phyloP scores from a whole-genome alignment of 805 yeast genomes.

The Metschnikowia baotianmanensis region DNA sequence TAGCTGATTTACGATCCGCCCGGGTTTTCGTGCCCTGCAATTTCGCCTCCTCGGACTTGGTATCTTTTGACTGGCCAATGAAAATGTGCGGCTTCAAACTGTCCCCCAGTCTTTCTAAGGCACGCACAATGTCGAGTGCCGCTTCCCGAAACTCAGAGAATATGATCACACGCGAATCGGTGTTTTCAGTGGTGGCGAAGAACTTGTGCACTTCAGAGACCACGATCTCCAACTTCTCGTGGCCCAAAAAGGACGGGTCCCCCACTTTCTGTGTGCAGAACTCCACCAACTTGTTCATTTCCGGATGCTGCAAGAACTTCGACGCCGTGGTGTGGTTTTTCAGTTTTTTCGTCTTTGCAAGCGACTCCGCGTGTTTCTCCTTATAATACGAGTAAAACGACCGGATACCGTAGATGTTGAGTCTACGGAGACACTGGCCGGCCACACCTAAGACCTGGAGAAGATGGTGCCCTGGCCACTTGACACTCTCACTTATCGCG shows the following conservation, averaged over 20 bases:
- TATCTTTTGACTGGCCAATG: conserved; percentile 84
- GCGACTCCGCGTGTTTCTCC: conserved; percentile 56
- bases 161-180: conserved; percentile 72
- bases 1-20: conserved; percentile 36
- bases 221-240: conserved; percentile 67
- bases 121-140: conserved; percentile 80
- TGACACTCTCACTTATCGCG: conserved; percentile 60
- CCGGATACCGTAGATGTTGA: conserved; percentile 78
- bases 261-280: conserved; percentile 44
- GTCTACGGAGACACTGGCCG: conserved; percentile 66
- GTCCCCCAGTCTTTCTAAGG: conserved; percentile 41
- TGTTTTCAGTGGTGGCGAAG: conserved; percentile 39
- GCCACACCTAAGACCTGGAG: conserved; percentile 63
- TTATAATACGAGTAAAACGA: conserved; percentile 69
- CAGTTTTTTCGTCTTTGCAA: conserved; percentile 51
- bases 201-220: conserved; percentile 57
- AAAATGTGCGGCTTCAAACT: conserved; percentile 72
- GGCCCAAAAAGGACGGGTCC: conserved; percentile 48
- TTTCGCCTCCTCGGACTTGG: conserved; percentile 57
- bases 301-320: conserved; percentile 53
- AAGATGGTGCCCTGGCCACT: conserved; percentile 67
- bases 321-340: conserved; percentile 63
- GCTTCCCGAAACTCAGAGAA: conserved; percentile 89
- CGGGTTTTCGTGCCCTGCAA: conserved; percentile 33
- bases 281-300: conserved; percentile 43